Evolutionary conservation across 2,329 filamentous ascomycete genomes (phyloP).

Genomic region (Intubia oerlemansii): DNA sequence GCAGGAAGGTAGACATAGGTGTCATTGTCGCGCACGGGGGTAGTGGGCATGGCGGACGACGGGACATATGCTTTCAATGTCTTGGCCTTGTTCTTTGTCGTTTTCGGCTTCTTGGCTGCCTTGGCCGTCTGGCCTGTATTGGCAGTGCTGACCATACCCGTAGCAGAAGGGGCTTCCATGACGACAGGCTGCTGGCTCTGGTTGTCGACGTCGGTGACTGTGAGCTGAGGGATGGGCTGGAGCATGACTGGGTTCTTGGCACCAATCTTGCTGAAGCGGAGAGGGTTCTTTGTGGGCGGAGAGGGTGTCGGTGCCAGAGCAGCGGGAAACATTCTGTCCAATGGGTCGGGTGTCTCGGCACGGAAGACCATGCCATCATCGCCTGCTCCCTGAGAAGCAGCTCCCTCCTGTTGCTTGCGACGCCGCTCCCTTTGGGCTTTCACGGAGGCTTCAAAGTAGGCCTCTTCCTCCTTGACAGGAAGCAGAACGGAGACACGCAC

Average conservation of each 20-base stretch:
- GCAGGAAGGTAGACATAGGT: slow-evolving; percentile 24
- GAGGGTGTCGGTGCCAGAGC: not conserved
- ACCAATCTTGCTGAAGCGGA: slow-evolving; percentile 6
- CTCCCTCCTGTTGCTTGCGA: slow-evolving; percentile 1
- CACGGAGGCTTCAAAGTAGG: slow-evolving; percentile 6
- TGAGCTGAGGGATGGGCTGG: slow-evolving; percentile 21
- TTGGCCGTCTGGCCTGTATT: no score
- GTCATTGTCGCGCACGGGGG: slow-evolving; percentile 3
- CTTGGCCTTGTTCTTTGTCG: no score
- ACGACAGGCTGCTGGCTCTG: slow-evolving; percentile 1
- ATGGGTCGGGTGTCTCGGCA: no score
- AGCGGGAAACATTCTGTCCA: no score
- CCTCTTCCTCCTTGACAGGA: slow-evolving; percentile 11
- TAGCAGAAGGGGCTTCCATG: no score
- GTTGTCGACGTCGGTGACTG: slow-evolving; percentile 8
- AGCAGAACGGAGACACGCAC: slow-evolving; percentile 12
- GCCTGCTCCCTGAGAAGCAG: no score
- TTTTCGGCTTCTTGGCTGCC: no score
- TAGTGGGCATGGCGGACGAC: slow-evolving; percentile 1
- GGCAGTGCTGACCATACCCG: no score
- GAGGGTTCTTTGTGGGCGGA: slow-evolving; percentile 10
- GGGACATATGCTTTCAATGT: no score
- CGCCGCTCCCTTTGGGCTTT: slow-evolving; percentile 3
- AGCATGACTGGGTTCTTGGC: not conserved
- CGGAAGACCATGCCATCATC: no score